Percentiles rank a stretch among this genome's conserved stretches.
These are phyloP conservation scores for Seminavis robusta DNA, from an alignment of 108 stramenopile species.

Conservation along the genomic window DNA sequence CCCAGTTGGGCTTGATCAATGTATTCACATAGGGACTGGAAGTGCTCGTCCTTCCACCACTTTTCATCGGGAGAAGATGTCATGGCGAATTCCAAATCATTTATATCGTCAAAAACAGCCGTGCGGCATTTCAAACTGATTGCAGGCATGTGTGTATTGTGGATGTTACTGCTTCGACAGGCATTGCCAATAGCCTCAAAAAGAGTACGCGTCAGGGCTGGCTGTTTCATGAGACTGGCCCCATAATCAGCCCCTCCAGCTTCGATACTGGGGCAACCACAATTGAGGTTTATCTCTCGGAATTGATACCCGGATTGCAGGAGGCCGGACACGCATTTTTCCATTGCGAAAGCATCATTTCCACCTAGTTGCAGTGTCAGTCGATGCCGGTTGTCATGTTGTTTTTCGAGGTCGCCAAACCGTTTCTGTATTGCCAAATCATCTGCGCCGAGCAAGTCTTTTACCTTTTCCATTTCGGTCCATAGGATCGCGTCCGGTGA, in stretches of 20 bases:
- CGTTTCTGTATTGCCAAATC: conserved; percentile 14
- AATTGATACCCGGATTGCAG: conserved; percentile 14
- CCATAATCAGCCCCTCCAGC: conserved; percentile 46
- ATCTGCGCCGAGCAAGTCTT: conserved; percentile 26
- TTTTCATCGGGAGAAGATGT: no score
- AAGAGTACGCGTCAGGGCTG: conserved; percentile 23
- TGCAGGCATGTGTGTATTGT: no score
- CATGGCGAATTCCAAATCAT: no score
- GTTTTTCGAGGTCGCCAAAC: conserved; percentile 2
- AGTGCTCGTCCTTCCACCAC: conserved; percentile 16
- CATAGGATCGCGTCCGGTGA: conserved; percentile 36
- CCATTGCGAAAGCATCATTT: conserved; percentile 23
- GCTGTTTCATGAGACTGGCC: conserved; percentile 46
- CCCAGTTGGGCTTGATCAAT: conserved; percentile 17
- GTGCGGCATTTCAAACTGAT: conserved; percentile 42
- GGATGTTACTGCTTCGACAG: no score
- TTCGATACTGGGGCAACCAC: conserved; percentile 51
- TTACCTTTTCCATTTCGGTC: conserved; percentile 61
- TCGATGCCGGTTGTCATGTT: conserved; percentile 15
- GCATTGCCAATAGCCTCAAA: conserved; percentile 15
- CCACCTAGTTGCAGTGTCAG: conserved; percentile 41
- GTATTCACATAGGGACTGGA: conserved; percentile 24
- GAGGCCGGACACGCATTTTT: conserved; percentile 17
- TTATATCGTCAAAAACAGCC: conserved; percentile 30
- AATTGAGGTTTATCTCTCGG: conserved; percentile 46